Evolutionary conservation across 2,329 filamentous ascomycete genomes (phyloP).

Genomic region (Xylaria sp.): DNA sequence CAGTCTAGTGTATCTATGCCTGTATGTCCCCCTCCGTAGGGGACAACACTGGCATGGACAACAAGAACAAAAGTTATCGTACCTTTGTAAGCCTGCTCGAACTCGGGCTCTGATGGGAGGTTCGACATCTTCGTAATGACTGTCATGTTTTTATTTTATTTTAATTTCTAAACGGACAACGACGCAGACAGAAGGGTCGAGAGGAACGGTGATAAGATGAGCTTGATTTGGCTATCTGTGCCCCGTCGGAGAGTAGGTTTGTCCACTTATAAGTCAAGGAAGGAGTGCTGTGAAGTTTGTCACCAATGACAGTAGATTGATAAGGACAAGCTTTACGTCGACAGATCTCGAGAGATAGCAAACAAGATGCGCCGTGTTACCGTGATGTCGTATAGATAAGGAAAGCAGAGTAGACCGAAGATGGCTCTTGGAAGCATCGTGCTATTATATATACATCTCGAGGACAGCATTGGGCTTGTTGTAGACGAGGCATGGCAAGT

Average conservation of each 20-base stretch:
- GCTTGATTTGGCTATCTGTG: slow-evolving; percentile 3
- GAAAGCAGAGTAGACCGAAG: background rate
- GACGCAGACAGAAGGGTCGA: background rate
- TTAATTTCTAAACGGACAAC: background rate
- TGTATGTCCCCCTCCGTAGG: background rate
- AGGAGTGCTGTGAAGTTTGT: background rate
- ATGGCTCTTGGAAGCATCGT: background rate
- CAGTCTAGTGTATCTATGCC: background rate
- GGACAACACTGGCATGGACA: slow-evolving; percentile 8
- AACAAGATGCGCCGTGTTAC: background rate
- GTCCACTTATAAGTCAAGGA: slow-evolving; percentile 13
- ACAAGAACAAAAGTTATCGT: slow-evolving; percentile 42
- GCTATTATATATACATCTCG: slow-evolving; percentile 15
- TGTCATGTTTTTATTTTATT: too few relatives aligned
- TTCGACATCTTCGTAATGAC: slow-evolving; percentile 81
- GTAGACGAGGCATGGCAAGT: background rate
- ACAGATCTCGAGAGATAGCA: background rate
- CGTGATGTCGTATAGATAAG: slow-evolving; percentile 6
- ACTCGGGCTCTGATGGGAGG: slow-evolving; percentile 89
- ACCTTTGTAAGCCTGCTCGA: slow-evolving; percentile 98
- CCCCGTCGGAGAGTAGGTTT: background rate
- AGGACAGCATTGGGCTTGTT: background rate
- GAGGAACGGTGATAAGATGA: background rate
- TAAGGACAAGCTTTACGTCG: slow-evolving; percentile 2
- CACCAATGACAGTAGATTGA: slow-evolving; percentile 11